These are phyloP conservation scores for Coprinopsis marcescibilis DNA, from an alignment of 768 basidiomycete genomes.

Conservation along the genomic window DNA sequence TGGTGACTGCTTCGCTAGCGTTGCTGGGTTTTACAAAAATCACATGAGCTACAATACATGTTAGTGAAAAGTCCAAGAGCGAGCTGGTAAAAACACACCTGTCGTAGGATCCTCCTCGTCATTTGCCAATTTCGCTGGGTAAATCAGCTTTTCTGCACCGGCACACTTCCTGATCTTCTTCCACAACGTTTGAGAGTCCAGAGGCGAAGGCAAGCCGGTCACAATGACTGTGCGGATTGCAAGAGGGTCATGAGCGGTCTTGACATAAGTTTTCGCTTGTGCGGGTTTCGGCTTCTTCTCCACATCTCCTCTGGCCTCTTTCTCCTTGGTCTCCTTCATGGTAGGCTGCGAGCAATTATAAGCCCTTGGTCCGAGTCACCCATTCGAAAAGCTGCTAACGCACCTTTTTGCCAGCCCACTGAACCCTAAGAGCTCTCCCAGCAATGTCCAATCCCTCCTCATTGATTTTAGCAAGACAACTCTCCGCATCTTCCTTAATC, in stretches of 20 bases:
- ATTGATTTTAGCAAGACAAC: slow-evolving; percentile 58
- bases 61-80: not conserved
- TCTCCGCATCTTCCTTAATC: slow-evolving; percentile 80
- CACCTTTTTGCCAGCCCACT: slow-evolving; percentile 82
- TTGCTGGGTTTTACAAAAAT: slow-evolving; percentile 62
- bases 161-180: slow-evolving; percentile 80
- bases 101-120: slow-evolving; percentile 42
- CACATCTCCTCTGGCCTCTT: slow-evolving; percentile 29
- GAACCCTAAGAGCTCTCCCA: slow-evolving; percentile 64
- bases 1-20: slow-evolving; percentile 67
- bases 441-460: slow-evolving; percentile 61
- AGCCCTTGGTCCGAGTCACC: slow-evolving; percentile 2
- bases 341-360: slow-evolving; percentile 1
- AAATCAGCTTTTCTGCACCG: slow-evolving; percentile 73
- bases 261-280: slow-evolving; percentile 27
- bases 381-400: slow-evolving; percentile 11
- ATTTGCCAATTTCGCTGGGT: slow-evolving; percentile 48
- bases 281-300: slow-evolving; percentile 29
- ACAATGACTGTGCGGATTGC: slow-evolving; percentile 79
- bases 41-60: slow-evolving; percentile 51
- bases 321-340: slow-evolving; percentile 38
- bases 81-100: slow-evolving; percentile 32
- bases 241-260: slow-evolving; percentile 56
- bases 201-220: slow-evolving; percentile 59
- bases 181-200: slow-evolving; percentile 69